Conservation (phyloP, 2,329 filamentous ascomycete species). For the Rosellinia necatrix region DNA sequence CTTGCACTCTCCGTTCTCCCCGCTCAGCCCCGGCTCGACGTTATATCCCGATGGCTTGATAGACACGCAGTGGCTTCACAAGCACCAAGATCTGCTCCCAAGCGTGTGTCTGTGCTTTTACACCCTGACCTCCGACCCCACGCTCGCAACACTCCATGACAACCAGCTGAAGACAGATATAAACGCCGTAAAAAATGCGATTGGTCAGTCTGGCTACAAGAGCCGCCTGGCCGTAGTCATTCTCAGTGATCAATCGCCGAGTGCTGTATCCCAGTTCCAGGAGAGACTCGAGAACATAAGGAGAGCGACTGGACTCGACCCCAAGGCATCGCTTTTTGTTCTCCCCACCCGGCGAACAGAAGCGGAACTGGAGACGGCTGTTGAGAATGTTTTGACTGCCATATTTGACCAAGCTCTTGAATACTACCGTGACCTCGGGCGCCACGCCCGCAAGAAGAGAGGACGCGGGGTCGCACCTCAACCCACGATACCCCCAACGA, state of each 20-base stretch:
- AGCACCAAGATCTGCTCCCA: conserved; percentile 85
- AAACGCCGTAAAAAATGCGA: conserved; percentile 71
- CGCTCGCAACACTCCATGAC: conserved; percentile 78
- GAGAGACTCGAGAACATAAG: conserved; percentile 81
- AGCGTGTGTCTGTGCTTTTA: conserved; percentile 84
- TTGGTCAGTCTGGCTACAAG: conserved; percentile 74
- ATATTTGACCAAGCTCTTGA: conserved; percentile 79
- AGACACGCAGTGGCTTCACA: conserved; percentile 79
- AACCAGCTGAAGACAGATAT: conserved; percentile 89
- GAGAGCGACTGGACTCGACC: conserved; percentile 77
- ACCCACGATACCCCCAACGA: conserved; percentile 81
- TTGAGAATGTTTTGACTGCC: conserved; percentile 71
- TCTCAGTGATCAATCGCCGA: conserved; percentile 68
- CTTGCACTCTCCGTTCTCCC: conserved; percentile 92
- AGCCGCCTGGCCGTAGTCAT: conserved; percentile 77
- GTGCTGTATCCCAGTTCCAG: conserved; percentile 61
- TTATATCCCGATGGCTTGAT: conserved; percentile 91
- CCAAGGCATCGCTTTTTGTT: conserved; percentile 80
- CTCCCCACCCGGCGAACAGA: conserved; percentile 74
- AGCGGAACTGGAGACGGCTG: conserved; percentile 73
- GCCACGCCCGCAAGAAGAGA: conserved; percentile 87
- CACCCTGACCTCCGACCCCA: conserved; percentile 71
- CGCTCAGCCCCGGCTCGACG: conserved; percentile 79
- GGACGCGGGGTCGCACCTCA: conserved; percentile 77
- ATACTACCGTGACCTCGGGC: conserved; percentile 93